A percentile compares a stretch with the other conserved stretches of the same genome.
phyloP scores from a whole-genome alignment of 2,329 filamentous ascomycete species.

The Cladosporium colombiae region DNA sequence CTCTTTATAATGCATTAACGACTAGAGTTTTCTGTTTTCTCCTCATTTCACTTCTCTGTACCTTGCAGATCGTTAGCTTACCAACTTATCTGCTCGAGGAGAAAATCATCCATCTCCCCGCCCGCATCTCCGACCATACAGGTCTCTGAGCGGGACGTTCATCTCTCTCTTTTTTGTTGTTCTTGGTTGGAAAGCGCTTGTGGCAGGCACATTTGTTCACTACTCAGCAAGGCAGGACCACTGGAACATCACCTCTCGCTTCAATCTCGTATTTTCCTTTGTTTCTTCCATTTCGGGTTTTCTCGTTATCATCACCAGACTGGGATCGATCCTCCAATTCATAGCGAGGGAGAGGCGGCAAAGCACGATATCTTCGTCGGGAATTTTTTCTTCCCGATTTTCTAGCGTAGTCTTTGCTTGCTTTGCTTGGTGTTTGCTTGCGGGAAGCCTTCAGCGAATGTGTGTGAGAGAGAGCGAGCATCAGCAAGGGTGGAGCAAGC shows the following conservation, averaged over 20 bases:
- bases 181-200: not conserved
- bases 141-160: not conserved
- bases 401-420: not conserved
- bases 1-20: constrained; percentile 8
- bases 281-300: not conserved
- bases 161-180: not conserved
- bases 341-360: not conserved
- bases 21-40: not conserved
- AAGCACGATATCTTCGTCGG: not conserved
- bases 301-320: not conserved
- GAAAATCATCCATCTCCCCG: not conserved
- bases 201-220: not conserved
- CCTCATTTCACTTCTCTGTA: not conserved
- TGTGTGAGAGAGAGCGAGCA: not conserved
- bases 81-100: not conserved
- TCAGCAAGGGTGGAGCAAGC: not conserved
- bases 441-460: not conserved
- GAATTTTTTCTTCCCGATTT: not conserved
- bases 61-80: not conserved
- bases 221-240: not conserved
- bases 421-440: not conserved
- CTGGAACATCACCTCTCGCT: not conserved
- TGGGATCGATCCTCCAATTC: not conserved
- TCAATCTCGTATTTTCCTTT: not conserved
- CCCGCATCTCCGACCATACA: not conserved